These are phyloP conservation scores for Pseudogymnoascus sp. DNA, from an alignment of 2,329 filamentous ascomycete genomes.

Conservation along the genomic window DNA sequence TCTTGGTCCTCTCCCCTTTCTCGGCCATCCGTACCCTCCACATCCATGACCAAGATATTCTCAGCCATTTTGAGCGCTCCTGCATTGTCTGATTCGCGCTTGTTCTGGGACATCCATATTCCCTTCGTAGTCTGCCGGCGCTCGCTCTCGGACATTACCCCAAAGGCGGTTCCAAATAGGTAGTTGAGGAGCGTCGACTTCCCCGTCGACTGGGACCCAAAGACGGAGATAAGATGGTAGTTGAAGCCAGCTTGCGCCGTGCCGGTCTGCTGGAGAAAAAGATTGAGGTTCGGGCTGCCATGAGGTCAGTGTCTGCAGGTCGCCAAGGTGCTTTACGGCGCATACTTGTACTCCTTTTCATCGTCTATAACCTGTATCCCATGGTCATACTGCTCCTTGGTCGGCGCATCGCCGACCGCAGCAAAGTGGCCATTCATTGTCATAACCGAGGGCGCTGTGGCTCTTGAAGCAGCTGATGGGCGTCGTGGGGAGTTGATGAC, in stretches of 20 bases:
- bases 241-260: slow-evolving; percentile 91
- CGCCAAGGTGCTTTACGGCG: slow-evolving; percentile 4
- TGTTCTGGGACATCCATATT: slow-evolving; percentile 99
- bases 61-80: slow-evolving; percentile 68
- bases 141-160: slow-evolving; percentile 93
- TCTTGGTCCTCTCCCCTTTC: slow-evolving; percentile 97
- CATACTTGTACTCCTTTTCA: slow-evolving; percentile 94
- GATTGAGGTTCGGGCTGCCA: slow-evolving; percentile 63
- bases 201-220: slow-evolving; percentile 95
- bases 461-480: slow-evolving; percentile 25
- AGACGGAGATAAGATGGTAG: slow-evolving; percentile 98
- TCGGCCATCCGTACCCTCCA: slow-evolving; percentile 92
- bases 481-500: slow-evolving; percentile 16
- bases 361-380: slow-evolving; percentile 96
- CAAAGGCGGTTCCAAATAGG: slow-evolving; percentile 92
- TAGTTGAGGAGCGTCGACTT: slow-evolving; percentile 96
- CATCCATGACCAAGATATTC: slow-evolving; percentile 98
- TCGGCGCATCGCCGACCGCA: slow-evolving; percentile 58
- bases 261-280: slow-evolving; percentile 72
- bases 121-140: slow-evolving; percentile 96
- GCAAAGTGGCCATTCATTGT: slow-evolving; percentile 77
- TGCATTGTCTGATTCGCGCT: slow-evolving; percentile 46
- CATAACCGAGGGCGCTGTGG: slow-evolving; percentile 29
- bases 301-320: slow-evolving; percentile 10
- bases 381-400: slow-evolving; percentile 69